Conservation (phyloP, 441 rosid genomes). For the Aquilaria agallochum region DNA sequence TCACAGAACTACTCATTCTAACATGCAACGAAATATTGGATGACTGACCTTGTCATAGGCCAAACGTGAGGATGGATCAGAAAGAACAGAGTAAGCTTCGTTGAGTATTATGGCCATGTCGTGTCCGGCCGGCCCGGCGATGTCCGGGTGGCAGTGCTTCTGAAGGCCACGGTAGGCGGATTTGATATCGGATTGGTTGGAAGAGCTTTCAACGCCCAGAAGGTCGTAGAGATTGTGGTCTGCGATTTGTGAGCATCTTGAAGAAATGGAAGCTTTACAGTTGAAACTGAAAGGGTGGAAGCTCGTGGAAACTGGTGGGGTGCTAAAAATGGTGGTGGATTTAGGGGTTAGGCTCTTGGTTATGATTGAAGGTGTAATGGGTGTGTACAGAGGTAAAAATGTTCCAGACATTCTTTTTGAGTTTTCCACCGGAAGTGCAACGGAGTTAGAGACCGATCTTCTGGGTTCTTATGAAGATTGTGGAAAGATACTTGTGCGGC, state of each 20-base stretch:
- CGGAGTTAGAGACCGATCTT: constrained; percentile 1
- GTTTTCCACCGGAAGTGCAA: background rate
- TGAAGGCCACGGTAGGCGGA: constrained; percentile 66
- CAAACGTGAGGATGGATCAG: constrained; percentile 58
- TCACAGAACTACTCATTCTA: background rate
- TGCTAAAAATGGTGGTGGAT: constrained; percentile 7
- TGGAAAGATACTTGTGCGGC: too few species aligned
- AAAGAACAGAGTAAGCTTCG: constrained; percentile 63
- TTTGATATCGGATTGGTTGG: constrained; percentile 60
- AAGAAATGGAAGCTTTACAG: constrained; percentile 40
- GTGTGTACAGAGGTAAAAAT: constrained; percentile 30
- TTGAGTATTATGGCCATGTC: constrained; percentile 93
- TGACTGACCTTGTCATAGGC: constrained; percentile 73
- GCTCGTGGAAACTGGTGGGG: constrained; percentile 10
- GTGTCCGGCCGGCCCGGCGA: constrained; percentile 73
- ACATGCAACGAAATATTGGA: background rate
- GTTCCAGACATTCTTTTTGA: constrained; percentile 30
- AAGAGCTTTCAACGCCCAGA: constrained; percentile 61
- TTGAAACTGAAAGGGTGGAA: constrained; percentile 4
- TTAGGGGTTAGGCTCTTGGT: constrained; percentile 18
- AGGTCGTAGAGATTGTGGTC: constrained; percentile 81
- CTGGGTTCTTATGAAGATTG: too few species aligned
- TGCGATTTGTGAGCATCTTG: constrained; percentile 31
- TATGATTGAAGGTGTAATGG: constrained; percentile 25
- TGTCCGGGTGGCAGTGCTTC: constrained; percentile 84